Conservation (phyloP, 2,329 filamentous ascomycete genomes). For the Tolypocladium ovalisporum region DNA sequence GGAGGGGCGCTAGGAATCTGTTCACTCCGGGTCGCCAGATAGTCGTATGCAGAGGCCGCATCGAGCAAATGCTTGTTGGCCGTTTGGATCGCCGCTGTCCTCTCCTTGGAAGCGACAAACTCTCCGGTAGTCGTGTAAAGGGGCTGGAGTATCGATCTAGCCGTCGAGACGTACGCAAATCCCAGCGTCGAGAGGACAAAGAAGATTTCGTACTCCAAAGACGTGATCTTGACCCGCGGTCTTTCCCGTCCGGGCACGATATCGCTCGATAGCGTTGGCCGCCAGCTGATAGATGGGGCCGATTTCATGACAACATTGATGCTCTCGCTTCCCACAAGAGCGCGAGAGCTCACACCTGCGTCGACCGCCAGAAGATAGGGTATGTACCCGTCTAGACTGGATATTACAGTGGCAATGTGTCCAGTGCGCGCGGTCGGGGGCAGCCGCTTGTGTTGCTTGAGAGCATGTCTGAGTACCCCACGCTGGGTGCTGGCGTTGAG, state of each 20-base stretch:
- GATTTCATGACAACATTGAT: conserved; percentile 56
- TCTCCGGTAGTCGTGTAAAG: conserved; percentile 57
- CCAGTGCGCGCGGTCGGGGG: conserved; percentile 57
- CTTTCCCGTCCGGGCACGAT: conserved; percentile 53
- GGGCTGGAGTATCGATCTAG: conserved; percentile 60
- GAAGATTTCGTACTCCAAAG: conserved; percentile 72
- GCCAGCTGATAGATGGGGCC: conserved; percentile 66
- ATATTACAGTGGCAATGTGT: conserved; percentile 59
- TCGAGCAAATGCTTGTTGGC: conserved; percentile 71
- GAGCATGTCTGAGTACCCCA: conserved; percentile 66
- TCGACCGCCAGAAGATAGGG: conserved; percentile 76
- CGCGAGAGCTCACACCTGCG: conserved; percentile 49
- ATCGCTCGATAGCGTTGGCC: conserved; percentile 62
- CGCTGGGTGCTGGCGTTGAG: conserved; percentile 74
- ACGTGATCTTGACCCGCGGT: conserved; percentile 56
- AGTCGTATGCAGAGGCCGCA: conserved; percentile 67
- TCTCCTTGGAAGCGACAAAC: conserved; percentile 52
- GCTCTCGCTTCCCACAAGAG: conserved; percentile 38
- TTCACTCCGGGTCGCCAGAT: conserved; percentile 50
- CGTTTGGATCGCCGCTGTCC: conserved; percentile 56
- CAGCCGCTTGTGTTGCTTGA: conserved; percentile 88
- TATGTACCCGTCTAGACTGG: conserved; percentile 64
- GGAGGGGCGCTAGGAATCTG: conserved; percentile 27
- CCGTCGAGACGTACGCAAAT: conserved; percentile 61
- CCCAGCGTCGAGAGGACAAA: conserved; percentile 71